These are phyloP conservation scores for Fonsecaea pedrosoi DNA, from an alignment of 2,329 filamentous ascomycete genomes.

Conservation along the genomic window DNA sequence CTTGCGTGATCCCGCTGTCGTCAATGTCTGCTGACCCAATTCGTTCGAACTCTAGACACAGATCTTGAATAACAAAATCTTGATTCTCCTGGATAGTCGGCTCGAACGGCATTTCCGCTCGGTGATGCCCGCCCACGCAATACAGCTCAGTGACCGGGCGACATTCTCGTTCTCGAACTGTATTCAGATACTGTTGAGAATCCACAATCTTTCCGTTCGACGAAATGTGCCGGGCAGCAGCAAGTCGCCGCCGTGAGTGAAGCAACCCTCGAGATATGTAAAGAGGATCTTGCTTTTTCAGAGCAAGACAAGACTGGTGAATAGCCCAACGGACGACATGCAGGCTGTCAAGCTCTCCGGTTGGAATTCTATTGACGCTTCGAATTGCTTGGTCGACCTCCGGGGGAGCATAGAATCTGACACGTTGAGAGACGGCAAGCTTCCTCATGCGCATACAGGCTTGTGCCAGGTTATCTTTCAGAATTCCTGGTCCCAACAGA, in stretches of 20 bases:
- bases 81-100: conserved; percentile 34
- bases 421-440: conserved; percentile 69
- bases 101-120: conserved; percentile 7
- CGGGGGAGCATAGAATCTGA: conserved; percentile 65
- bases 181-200: conserved; percentile 31
- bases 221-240: conserved; percentile 4
- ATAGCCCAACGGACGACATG: conserved; percentile 69
- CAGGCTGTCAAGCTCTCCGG: conserved; percentile 46
- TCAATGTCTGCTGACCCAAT: conserved; percentile 46
- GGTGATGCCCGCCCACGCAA: conserved; percentile 43
- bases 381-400: conserved; percentile 66
- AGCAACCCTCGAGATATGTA: conserved; percentile 67
- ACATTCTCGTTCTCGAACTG: conserved; percentile 63
- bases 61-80: conserved; percentile 42
- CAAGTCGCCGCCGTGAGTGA: conserved; percentile 51
- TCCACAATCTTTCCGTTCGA: background rate
- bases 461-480: conserved; percentile 62
- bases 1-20: conserved; percentile 61
- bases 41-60: conserved; percentile 47
- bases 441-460: conserved; percentile 76
- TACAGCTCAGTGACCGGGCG: conserved; percentile 62
- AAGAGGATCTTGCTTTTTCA: conserved; percentile 59
- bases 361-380: conserved; percentile 32
- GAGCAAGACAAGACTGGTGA: conserved; percentile 61
- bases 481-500: conserved; percentile 68